These are phyloP conservation scores for Desmodesmus armatus DNA, from an alignment of 139 green algal species.

Conservation along the genomic window DNA sequence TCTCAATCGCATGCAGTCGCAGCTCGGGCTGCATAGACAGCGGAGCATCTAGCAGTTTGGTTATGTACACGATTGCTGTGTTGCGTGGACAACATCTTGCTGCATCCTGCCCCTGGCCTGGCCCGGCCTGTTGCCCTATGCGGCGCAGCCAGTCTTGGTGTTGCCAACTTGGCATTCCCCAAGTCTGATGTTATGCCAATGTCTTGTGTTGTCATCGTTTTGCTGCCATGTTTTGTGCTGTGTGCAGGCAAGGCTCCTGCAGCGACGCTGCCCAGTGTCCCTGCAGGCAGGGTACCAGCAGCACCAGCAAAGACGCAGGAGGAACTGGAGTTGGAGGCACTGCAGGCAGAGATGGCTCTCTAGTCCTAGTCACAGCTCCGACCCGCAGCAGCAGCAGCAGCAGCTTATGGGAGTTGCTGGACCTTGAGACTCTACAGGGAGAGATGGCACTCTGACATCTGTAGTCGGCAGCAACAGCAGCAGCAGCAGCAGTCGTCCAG, in stretches of 20 bases:
- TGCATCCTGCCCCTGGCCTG: too few relatives aligned
- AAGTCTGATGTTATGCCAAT: neutral
- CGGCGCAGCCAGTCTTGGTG: too few relatives aligned
- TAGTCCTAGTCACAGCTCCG: too few relatives aligned
- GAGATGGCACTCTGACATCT: conserved; percentile 94
- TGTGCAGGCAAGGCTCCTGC: conserved; percentile 47
- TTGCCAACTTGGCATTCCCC: too few relatives aligned
- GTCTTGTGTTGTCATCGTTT: neutral
- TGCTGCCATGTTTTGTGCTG: conserved; percentile 49
- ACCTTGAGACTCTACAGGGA: conserved; percentile 88
- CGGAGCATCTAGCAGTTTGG: too few relatives aligned
- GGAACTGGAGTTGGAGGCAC: conserved; percentile 90
- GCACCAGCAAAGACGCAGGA: conserved; percentile 78
- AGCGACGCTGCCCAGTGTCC: conserved; percentile 15
- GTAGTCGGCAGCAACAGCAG: neutral
- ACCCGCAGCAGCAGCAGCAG: conserved; percentile 12
- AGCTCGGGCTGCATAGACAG: too few relatives aligned
- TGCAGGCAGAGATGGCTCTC: conserved; percentile 92
- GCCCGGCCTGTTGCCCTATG: too few relatives aligned
- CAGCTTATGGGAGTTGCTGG: conserved; percentile 78
- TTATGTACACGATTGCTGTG: too few relatives aligned
- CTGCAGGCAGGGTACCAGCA: conserved; percentile 34
- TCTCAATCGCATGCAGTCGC: too few relatives aligned
- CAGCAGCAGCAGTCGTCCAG: neutral
- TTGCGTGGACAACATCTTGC: too few relatives aligned